Base-by-base conservation (phyloP, 2,329 filamentous ascomycete genomes). In the Botryosphaeria dothidea region DNA sequence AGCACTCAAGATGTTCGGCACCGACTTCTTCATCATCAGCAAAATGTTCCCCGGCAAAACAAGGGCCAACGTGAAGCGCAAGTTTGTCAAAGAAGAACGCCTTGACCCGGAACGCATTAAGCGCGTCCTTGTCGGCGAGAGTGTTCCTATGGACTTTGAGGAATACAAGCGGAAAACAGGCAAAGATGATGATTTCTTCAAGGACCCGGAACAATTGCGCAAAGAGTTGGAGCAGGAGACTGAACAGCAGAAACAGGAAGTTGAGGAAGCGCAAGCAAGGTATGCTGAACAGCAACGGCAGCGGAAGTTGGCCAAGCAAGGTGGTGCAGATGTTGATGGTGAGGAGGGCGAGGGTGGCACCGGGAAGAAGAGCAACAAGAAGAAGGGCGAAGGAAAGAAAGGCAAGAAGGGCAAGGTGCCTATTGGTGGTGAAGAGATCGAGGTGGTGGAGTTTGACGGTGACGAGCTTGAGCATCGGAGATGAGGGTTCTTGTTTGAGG, bases 81-180 rank as follows among this genome's bases (percentile, higher is more conserved):
- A 95, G 75, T 95, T 92, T 79, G 91, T 89, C 71, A 88, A 89
- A 67, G 92, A 95, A 77, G 92, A 95, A 78, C 83, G 86, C 36
- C 81, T 86, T 62, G 84, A 89, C 68, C 88, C 90, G 0, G 78
- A 80, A 3, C 84, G 86, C 67, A 83, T 96, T 69, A 87, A 87
- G 67, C 82, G 83, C 38, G 87, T 87, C 4, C 80, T 95, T 64
- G 85, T 77, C 49, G 79, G 77, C 19, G 74, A 76, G 19, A 73
- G 76, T 8, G 75, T 77, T 4, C 70, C 72, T n/a, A 75, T 77
- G 74, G 73, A 78, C 60, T 77, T 82, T 67, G 72, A 78, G 31
- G 69, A 72, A 9, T 83, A 81, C 65, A 75, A 80, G 0, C 67
- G 69, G 23, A 72, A 73, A n/a, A 74, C 74, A 8, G 80, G 70